Evolutionary conservation across 352 stramenopile species (phyloP).

Genomic region (Pythium insidiosum): DNA sequence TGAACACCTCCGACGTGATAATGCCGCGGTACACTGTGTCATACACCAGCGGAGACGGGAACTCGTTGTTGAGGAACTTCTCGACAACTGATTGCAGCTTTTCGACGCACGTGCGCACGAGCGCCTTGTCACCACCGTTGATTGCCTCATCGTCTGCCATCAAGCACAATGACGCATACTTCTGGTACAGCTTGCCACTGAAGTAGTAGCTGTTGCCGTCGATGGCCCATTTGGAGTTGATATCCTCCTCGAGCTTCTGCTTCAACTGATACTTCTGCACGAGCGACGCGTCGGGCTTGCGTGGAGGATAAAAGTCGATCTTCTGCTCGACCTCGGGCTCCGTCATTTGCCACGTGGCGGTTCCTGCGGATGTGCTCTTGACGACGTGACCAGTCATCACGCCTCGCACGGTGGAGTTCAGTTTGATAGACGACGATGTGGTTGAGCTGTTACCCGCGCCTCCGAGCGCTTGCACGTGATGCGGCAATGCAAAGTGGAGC

Average conservation of each 20-base stretch:
- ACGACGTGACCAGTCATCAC: constrained; percentile 36
- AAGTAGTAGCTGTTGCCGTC: constrained; percentile 57
- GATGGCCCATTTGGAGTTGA: constrained; percentile 40
- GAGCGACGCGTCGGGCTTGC: constrained; percentile 18
- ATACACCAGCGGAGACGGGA: constrained; percentile 43
- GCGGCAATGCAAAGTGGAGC: constrained; percentile 56
- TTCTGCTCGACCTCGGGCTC: constrained; percentile 41
- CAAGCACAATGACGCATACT: constrained; percentile 71
- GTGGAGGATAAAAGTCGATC: constrained; percentile 46
- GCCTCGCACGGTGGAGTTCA: constrained; percentile 50
- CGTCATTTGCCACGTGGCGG: constrained; percentile 37
- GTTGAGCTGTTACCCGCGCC: constrained; percentile 11
- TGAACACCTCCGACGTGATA: constrained; percentile 35
- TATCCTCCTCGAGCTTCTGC: constrained; percentile 39
- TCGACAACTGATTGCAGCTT: constrained; percentile 51
- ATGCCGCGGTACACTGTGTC: constrained; percentile 61
- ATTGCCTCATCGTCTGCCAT: constrained; percentile 48
- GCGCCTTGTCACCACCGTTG: constrained; percentile 31
- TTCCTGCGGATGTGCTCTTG: constrained; percentile 25
- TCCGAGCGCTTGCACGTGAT: constrained; percentile 45
- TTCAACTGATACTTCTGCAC: constrained; percentile 26
- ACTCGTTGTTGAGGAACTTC: constrained; percentile 49
- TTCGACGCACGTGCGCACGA: constrained; percentile 36
- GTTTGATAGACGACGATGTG: constrained; percentile 16
- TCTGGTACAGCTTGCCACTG: constrained; percentile 70